Conservation (phyloP, 176 grass and related monocot genomes). For the Musa itinerans region DNA sequence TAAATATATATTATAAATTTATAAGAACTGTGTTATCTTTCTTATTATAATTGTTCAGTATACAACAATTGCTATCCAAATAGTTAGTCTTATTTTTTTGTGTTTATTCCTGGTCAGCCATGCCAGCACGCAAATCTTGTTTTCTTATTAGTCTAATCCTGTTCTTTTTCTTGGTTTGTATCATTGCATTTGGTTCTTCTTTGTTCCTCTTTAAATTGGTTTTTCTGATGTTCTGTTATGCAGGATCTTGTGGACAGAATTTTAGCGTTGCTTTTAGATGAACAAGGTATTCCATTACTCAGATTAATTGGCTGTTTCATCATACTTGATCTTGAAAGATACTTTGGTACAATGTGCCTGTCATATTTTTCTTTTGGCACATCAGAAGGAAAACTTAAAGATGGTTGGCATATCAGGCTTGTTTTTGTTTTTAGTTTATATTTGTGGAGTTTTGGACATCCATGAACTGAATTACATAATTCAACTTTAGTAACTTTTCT, state of each 20-base stretch:
- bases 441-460: too few species aligned
- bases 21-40: too few species aligned
- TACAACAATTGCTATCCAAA: too few species aligned
- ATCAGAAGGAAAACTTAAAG: too few species aligned
- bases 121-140: not conserved
- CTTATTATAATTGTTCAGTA: too few species aligned
- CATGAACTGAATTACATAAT: too few species aligned
- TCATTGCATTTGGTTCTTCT: conserved; percentile 6
- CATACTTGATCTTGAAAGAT: not conserved
- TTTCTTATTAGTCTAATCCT: not conserved
- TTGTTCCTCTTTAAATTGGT: conserved; percentile 10
- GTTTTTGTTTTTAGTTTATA: too few species aligned
- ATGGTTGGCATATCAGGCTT: too few species aligned
- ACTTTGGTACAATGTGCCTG: not conserved
- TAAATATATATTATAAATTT: not conserved
- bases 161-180: not conserved
- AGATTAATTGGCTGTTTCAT: not conserved
- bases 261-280: conserved; percentile 32
- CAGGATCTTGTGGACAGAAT: conserved; percentile 65
- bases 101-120: too few species aligned
- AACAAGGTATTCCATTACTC: conserved; percentile 44
- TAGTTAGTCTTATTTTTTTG: too few species aligned
- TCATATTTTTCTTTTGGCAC: not conserved
- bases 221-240: conserved; percentile 18
- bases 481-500: too few species aligned